A percentile compares a stretch with the other conserved stretches of the same genome.
Evolutionary conservation across 2,329 filamentous ascomycete genomes (phyloP).

Genomic region (Diaporthe eres): DNA sequence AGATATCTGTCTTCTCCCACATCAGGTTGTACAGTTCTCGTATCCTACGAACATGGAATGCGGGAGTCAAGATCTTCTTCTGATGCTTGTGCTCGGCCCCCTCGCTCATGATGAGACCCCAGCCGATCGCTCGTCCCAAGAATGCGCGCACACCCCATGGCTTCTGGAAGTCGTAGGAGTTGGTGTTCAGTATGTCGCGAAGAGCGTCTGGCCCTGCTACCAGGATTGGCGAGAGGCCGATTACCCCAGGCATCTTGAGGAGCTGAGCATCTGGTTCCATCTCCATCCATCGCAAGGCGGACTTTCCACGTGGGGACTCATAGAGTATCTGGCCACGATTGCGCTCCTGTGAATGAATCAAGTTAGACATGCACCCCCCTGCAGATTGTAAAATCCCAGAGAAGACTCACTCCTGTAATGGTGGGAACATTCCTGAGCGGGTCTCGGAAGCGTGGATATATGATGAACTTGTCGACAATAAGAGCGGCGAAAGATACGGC

Average conservation of each 20-base stretch:
- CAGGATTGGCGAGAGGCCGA: slow-evolving; percentile 22
- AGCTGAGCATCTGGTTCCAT: slow-evolving; percentile 34
- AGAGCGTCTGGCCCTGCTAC: slow-evolving; percentile 34
- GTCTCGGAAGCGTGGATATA: slow-evolving; percentile 34
- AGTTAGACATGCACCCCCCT: not conserved
- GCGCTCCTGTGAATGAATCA: not conserved
- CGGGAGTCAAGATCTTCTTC: slow-evolving; percentile 29
- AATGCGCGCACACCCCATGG: slow-evolving; percentile 37
- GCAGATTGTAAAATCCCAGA: too few relatives aligned
- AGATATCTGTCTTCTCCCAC: slow-evolving; percentile 36
- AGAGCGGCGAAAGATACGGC: not conserved
- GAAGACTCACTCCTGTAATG: slow-evolving; percentile 15
- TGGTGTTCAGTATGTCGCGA: slow-evolving; percentile 35
- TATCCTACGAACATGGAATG: slow-evolving; percentile 32
- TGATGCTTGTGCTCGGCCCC: slow-evolving; percentile 37
- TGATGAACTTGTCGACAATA: slow-evolving; percentile 9
- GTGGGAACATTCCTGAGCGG: slow-evolving; percentile 21
- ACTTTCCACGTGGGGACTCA: slow-evolving; percentile 35
- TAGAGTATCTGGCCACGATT: slow-evolving; percentile 31
- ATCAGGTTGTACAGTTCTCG: slow-evolving; percentile 36
- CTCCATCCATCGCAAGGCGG: slow-evolving; percentile 37
- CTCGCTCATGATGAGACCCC: slow-evolving; percentile 37
- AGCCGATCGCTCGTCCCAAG: slow-evolving; percentile 29
- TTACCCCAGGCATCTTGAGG: slow-evolving; percentile 16
- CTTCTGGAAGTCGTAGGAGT: slow-evolving; percentile 35